These are phyloP conservation scores for Cunninghamia lanceolata DNA, from an alignment of 75 land plant genomes.

Conservation along the genomic window DNA sequence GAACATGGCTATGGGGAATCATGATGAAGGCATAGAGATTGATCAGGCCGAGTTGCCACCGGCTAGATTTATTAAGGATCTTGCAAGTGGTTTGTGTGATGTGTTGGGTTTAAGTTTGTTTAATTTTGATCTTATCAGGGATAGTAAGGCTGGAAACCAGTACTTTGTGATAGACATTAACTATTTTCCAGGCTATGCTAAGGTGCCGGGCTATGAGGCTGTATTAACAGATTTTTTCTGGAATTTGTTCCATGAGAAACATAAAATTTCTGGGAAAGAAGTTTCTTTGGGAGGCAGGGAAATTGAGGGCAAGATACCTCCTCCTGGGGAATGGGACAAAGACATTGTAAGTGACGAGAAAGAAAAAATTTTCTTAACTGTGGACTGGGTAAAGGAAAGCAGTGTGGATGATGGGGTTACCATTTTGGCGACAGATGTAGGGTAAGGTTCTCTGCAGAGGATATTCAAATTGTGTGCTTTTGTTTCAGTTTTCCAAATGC, in stretches of 20 bases:
- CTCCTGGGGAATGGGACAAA: background rate
- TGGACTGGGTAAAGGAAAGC: background rate
- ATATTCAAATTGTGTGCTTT: background rate
- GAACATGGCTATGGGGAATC: slow-evolving; percentile 26
- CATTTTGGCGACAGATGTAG: background rate
- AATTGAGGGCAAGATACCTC: background rate
- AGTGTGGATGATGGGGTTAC: background rate
- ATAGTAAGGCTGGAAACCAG: slow-evolving; percentile 18
- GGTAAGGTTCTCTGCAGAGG: background rate
- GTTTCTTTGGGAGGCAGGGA: background rate
- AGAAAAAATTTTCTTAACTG: background rate
- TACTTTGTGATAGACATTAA: slow-evolving; percentile 67
- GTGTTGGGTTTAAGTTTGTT: too few species aligned
- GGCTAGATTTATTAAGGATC: slow-evolving; percentile 15
- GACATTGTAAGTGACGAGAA: background rate
- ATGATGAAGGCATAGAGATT: slow-evolving; percentile 13
- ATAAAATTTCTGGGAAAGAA: background rate
- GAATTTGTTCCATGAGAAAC: background rate
- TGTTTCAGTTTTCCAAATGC: background rate
- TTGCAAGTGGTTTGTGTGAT: too few species aligned
- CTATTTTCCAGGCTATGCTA: slow-evolving; percentile 71
- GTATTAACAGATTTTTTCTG: slow-evolving; percentile 51
- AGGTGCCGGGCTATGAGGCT: slow-evolving; percentile 53
- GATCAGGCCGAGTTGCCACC: slow-evolving; percentile 46
- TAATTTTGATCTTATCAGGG: slow-evolving; percentile 24